phyloP scores from a whole-genome alignment of 192 early-diverging fungal genomes.

The Gonapodya prolifera region DNA sequence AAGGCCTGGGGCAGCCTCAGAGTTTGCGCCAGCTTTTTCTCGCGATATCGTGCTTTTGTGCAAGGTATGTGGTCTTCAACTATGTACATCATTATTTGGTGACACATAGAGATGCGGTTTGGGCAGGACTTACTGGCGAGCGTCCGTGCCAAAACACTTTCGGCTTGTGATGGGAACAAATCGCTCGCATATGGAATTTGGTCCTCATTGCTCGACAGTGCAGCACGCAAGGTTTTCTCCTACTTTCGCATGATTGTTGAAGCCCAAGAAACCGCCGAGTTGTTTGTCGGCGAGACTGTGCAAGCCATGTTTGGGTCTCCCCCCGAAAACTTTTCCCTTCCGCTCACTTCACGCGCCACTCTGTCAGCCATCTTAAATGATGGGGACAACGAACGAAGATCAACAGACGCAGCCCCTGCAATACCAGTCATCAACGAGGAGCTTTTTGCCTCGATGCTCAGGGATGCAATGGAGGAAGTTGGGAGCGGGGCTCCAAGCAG shows the following conservation, averaged over 20 bases:
- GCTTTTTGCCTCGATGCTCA: background rate
- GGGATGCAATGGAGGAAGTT: background rate
- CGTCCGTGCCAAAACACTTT: background rate
- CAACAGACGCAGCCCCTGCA: too few relatives aligned
- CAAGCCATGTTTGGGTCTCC: background rate
- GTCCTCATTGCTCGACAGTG: background rate
- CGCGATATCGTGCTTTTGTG: background rate
- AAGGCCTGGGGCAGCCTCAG: background rate
- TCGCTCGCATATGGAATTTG: background rate
- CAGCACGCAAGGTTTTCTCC: background rate
- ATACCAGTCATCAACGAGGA: too few relatives aligned
- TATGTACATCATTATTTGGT: too few relatives aligned
- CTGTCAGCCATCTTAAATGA: too few relatives aligned
- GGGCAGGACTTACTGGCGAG: background rate
- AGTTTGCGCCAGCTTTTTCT: background rate
- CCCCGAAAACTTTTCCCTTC: background rate
- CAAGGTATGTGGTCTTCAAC: background rate
- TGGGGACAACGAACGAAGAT: too few relatives aligned
- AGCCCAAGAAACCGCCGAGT: background rate
- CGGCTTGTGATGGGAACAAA: background rate
- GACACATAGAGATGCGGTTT: too few relatives aligned
- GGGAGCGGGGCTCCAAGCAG: background rate
- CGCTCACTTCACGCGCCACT: too few relatives aligned
- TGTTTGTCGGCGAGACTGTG: background rate
- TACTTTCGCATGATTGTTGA: background rate